phyloP scores from a whole-genome alignment of 2,329 filamentous ascomycete species.

The Metarhizium anisopliae region DNA sequence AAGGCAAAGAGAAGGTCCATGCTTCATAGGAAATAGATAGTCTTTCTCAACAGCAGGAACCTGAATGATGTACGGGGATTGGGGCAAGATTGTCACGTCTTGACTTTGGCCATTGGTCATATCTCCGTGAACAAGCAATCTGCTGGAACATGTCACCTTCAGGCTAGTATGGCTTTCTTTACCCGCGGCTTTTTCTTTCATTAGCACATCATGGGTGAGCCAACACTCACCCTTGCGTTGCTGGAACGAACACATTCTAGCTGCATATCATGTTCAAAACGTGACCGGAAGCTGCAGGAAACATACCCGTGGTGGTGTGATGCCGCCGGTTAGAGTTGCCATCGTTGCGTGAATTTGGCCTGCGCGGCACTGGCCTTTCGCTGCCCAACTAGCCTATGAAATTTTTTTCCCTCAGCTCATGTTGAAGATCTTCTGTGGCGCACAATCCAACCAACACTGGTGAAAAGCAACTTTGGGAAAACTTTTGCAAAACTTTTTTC shows the following conservation, averaged over 20 bases:
- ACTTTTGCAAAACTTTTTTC: neutral
- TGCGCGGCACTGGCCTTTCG: neutral
- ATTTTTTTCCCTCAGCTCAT: neutral
- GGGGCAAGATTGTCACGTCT: neutral
- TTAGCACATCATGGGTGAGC: neutral
- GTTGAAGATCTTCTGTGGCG: neutral
- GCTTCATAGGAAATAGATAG: neutral
- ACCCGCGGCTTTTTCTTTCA: neutral
- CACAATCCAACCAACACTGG: neutral
- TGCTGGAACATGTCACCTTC: neutral
- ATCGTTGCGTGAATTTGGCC: neutral
- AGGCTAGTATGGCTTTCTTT: neutral
- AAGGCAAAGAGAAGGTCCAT: conserved; percentile 8
- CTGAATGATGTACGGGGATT: neutral
- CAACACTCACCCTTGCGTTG: neutral
- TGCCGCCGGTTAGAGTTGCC: neutral
- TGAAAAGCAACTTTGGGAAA: neutral
- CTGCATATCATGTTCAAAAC: conserved; percentile 1
- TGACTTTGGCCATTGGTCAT: neutral
- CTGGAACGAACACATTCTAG: neutral
- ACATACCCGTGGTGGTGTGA: neutral
- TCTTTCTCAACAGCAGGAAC: neutral
- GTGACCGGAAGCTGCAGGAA: neutral
- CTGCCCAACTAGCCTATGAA: conserved; percentile 1
- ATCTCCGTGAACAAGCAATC: neutral